Conservation (phyloP, 495 filamentous ascomycete species). For the Xylaria acuta region DNA sequence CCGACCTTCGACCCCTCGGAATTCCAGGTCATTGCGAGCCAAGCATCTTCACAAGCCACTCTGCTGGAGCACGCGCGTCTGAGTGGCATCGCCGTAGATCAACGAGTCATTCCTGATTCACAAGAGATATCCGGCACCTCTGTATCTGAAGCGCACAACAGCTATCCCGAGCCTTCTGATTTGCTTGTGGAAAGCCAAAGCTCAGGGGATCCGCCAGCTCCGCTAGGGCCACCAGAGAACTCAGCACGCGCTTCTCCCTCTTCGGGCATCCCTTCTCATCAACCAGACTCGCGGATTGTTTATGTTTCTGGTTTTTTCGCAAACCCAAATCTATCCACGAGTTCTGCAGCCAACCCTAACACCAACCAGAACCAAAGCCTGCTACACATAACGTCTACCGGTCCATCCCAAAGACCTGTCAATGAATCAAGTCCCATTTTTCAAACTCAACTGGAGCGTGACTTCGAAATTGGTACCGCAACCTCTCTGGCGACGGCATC, state of each 20-base stretch:
- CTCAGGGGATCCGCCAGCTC: slow-evolving; percentile 12
- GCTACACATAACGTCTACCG: background rate
- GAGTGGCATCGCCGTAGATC: background rate
- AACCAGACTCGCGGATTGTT: slow-evolving; percentile 29
- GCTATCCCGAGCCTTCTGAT: slow-evolving; percentile 8
- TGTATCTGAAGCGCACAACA: slow-evolving; percentile 23
- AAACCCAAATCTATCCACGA: slow-evolving; percentile 14
- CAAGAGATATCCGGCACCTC: slow-evolving; percentile 32
- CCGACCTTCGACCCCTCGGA: slow-evolving; percentile 29
- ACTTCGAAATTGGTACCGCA: slow-evolving; percentile 18
- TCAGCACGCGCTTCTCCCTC: background rate
- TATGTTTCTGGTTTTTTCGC: slow-evolving; percentile 12
- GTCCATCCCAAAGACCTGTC: slow-evolving; percentile 21
- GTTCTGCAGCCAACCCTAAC: background rate
- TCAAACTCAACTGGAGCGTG: slow-evolving; percentile 35
- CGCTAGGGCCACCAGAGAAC: slow-evolving; percentile 5
- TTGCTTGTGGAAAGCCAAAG: slow-evolving; percentile 26
- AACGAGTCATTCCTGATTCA: slow-evolving; percentile 38
- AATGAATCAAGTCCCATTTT: slow-evolving; percentile 27
- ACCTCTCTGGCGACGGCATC: slow-evolving; percentile 18
- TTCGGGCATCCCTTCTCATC: slow-evolving; percentile 37
- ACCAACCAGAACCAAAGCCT: background rate
- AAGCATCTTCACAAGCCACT: slow-evolving; percentile 23
- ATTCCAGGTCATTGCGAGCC: slow-evolving; percentile 25
- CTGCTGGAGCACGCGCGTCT: background rate